A percentile compares a stretch with the other conserved stretches of the same genome.
These are phyloP conservation scores for Casuarina glauca DNA, from an alignment of 306 rosid species.

Conservation along the genomic window DNA sequence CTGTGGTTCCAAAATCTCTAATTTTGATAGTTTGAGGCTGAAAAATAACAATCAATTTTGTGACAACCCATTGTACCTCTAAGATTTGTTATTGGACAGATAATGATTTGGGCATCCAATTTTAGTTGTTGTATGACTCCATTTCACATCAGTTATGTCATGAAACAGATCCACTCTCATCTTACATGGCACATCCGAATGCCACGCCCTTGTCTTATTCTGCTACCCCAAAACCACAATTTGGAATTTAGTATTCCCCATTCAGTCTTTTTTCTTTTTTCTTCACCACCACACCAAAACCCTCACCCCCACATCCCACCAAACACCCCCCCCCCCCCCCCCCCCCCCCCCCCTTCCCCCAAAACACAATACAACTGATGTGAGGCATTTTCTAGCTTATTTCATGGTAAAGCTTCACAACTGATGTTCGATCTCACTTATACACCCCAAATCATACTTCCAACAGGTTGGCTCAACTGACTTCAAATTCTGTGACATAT, in stretches of 20 bases:
- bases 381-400: too few relatives aligned
- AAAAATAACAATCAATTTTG: background rate
- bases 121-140: background rate
- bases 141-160: background rate
- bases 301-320: too few relatives aligned
- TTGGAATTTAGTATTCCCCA: background rate
- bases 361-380: background rate
- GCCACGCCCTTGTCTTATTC: background rate
- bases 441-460: background rate
- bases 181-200: background rate
- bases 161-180: background rate
- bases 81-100: background rate
- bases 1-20: slow-evolving; percentile 7
- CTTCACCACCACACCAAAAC: too few relatives aligned
- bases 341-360: background rate
- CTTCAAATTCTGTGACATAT: background rate
- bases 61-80: background rate
- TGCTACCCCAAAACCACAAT: background rate
- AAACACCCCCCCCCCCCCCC: too few relatives aligned
- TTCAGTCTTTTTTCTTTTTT: too few relatives aligned
- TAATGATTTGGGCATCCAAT: background rate
- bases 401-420: slow-evolving; percentile 5
- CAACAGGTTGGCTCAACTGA: background rate
- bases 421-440: background rate
- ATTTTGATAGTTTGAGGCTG: background rate